A percentile compares a stretch with the other conserved stretches of the same genome.
Conservation (phyloP, 305 asterid genomes). For the Fraxinus nigra region DNA sequence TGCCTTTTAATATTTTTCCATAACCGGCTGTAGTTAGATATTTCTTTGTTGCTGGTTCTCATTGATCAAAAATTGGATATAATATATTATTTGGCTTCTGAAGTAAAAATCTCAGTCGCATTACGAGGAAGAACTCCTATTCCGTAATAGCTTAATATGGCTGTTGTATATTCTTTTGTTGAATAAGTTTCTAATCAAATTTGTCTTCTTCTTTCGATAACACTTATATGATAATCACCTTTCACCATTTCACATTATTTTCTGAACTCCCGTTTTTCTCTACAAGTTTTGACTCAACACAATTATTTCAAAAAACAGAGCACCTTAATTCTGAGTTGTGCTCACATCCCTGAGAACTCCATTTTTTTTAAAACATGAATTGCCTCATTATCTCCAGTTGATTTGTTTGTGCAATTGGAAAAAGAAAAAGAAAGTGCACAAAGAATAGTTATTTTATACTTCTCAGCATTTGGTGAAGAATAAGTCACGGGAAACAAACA, state of each 20-base stretch:
- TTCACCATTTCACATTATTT: neutral
- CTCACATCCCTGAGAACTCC: neutral
- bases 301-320: neutral
- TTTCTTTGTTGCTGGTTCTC: slow-evolving; percentile 5
- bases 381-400: neutral
- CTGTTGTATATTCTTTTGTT: neutral
- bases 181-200: neutral
- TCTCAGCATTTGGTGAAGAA: neutral
- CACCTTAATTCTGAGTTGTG: neutral
- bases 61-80: neutral
- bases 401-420: neutral
- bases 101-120: neutral
- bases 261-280: neutral
- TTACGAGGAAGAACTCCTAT: neutral
- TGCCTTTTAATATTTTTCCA: neutral
- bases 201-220: neutral
- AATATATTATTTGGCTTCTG: neutral
- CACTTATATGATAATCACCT: neutral
- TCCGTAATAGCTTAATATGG: neutral
- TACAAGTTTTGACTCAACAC: neutral
- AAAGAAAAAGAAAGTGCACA: neutral
- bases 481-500: neutral
- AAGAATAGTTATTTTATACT: neutral
- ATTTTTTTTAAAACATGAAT: neutral
- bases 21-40: neutral